Percentiles rank a stretch among this genome's conserved stretches.
These are phyloP conservation scores for Beauveria australis DNA, from an alignment of 2,329 filamentous ascomycete species.

Conservation along the genomic window DNA sequence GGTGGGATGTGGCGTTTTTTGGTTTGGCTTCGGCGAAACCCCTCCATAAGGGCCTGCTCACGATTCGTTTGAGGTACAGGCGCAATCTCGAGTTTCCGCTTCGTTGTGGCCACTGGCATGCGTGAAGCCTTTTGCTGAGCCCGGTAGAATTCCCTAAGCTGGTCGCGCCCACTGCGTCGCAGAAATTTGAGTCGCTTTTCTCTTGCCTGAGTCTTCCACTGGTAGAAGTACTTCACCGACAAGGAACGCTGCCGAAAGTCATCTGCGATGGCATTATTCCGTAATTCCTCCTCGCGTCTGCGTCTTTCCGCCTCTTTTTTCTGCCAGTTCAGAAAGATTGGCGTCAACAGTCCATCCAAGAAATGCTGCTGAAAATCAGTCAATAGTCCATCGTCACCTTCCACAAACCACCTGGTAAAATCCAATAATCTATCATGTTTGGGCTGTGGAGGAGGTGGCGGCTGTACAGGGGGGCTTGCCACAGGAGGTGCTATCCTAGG, in stretches of 20 bases:
- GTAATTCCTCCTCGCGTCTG: conserved; percentile 40
- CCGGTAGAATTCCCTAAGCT: conserved; percentile 38
- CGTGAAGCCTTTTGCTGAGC: conserved; percentile 25
- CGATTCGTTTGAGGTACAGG: not conserved
- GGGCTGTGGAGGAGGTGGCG: conserved; percentile 12
- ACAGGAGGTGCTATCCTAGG: not conserved
- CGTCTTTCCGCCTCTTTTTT: conserved; percentile 32
- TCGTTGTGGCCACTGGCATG: not conserved
- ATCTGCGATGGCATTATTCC: conserved; percentile 36
- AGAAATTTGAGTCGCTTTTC: conserved; percentile 41
- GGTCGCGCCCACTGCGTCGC: conserved; percentile 42
- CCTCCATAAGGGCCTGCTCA: conserved; percentile 8
- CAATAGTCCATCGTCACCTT: conserved; percentile 45
- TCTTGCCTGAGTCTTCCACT: conserved; percentile 43
- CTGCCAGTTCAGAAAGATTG: conserved; percentile 33
- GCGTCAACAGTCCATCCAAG: conserved; percentile 35
- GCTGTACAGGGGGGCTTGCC: conserved; percentile 6
- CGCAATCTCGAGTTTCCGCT: conserved; percentile 16
- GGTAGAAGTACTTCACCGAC: conserved; percentile 47
- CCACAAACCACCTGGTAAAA: conserved; percentile 47
- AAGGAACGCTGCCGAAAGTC: conserved; percentile 42
- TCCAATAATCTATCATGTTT: conserved; percentile 36
- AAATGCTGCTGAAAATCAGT: conserved; percentile 40
- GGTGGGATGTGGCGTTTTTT: conserved; percentile 15
- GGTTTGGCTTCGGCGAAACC: conserved; percentile 1